These are phyloP conservation scores for Neonectria coccinea DNA, from an alignment of 2,329 filamentous ascomycete species.

Conservation along the genomic window DNA sequence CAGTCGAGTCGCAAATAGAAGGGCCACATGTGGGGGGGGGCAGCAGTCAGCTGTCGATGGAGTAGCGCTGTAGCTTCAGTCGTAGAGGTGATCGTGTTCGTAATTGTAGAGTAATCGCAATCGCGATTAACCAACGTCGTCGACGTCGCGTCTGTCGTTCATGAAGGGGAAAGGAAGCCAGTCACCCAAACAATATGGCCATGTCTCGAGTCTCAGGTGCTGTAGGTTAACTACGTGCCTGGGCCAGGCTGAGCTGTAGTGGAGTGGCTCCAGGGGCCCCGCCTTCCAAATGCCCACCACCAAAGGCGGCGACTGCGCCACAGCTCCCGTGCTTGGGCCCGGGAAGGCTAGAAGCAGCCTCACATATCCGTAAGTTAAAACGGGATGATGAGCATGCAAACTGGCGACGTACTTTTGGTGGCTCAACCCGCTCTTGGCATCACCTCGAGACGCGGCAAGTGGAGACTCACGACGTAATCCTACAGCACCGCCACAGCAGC, in stretches of 20 bases:
- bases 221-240: slow-evolving; percentile 19
- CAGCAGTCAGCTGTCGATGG: slow-evolving; percentile 25
- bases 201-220: slow-evolving; percentile 25
- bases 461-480: slow-evolving; percentile 44
- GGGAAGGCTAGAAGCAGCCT: slow-evolving; percentile 22
- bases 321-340: slow-evolving; percentile 29
- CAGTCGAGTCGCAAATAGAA: slow-evolving; percentile 34
- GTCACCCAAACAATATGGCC: slow-evolving; percentile 19
- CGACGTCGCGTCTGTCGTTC: slow-evolving; percentile 30
- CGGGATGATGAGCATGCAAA: background rate
- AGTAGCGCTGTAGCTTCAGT: slow-evolving; percentile 12
- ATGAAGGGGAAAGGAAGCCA: slow-evolving; percentile 24
- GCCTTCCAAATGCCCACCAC: slow-evolving; percentile 22
- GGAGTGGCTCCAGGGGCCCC: slow-evolving; percentile 24
- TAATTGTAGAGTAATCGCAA: slow-evolving; percentile 12
- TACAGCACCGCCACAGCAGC: slow-evolving; percentile 41
- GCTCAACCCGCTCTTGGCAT: slow-evolving; percentile 16
- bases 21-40: slow-evolving; percentile 49
- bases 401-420: slow-evolving; percentile 19
- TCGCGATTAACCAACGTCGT: slow-evolving; percentile 32
- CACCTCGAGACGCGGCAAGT: slow-evolving; percentile 32
- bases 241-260: slow-evolving; percentile 25
- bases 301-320: slow-evolving; percentile 37
- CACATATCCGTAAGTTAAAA: slow-evolving; percentile 18
- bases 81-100: background rate